phyloP scores from a whole-genome alignment of 1,284 basidiomycete genomes.

The Moesziomyces sp. region DNA sequence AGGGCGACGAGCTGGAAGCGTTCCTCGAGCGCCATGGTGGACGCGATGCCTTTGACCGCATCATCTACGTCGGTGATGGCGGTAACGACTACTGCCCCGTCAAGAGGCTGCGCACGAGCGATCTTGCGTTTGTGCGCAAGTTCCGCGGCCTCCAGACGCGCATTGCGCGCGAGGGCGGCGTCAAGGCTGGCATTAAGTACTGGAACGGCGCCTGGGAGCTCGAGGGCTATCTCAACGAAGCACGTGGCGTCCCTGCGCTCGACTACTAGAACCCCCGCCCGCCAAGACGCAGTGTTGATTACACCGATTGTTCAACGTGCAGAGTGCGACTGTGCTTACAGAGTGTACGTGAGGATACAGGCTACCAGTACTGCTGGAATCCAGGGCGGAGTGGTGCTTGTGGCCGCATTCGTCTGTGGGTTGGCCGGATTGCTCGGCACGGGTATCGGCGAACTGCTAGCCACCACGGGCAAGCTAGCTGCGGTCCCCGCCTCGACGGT shows the following conservation, averaged over 20 bases:
- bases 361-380: background rate
- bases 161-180: constrained; percentile 54
- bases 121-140: constrained; percentile 63
- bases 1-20: constrained; percentile 88
- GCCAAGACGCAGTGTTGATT: background rate
- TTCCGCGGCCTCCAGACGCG: constrained; percentile 62
- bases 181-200: constrained; percentile 59
- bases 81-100: constrained; percentile 95
- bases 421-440: constrained; percentile 41
- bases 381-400: background rate
- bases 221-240: constrained; percentile 48
- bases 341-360: background rate
- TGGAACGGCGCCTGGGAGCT: constrained; percentile 67
- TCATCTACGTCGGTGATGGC: constrained; percentile 94
- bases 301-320: too few species aligned
- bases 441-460: constrained; percentile 21
- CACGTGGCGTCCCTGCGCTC: constrained; percentile 18
- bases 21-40: constrained; percentile 79
- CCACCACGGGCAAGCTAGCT: constrained; percentile 25
- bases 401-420: background rate
- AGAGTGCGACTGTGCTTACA: too few species aligned
- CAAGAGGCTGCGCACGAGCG: constrained; percentile 73
- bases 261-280: constrained; percentile 15
- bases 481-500: constrained; percentile 4
- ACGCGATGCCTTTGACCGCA: constrained; percentile 75